Base-by-base conservation (phyloP, 768 basidiomycete species). In the Mycena indigotica region DNA sequence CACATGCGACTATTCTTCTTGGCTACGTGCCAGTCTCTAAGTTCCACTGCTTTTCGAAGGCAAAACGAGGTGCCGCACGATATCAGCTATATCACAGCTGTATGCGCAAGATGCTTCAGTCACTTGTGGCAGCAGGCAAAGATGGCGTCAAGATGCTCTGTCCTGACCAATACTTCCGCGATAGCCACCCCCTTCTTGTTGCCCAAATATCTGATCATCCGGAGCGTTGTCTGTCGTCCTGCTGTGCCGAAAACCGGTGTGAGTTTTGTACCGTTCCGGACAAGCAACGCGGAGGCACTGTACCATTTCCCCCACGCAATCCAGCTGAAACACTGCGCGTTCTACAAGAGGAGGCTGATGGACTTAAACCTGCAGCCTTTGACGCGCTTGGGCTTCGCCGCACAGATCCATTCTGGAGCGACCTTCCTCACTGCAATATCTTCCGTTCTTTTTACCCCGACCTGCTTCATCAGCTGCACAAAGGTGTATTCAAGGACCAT, bases 391-490 rank as follows among this genome's bases (percentile, higher is more conserved):
- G 41, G 5, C 41, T 44, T 21, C 6, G n/a, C 6, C 21, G 15
- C 13, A 44, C 41, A 13, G 23, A 52, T 4, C 68, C 66, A 1
- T 71, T 69, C 57, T 71, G 70, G 70, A 50, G 66, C 23, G 41
- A 66, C 13, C 67, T 74, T 12, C 72, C 71, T 2, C 70, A 66
- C 52, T 53, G 53, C 19, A 58, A 75, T 53, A 66, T 67, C 4
- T 69, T 54, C 30, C 62, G 39, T 0, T 65, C 66, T 0, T 66
- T 70, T 17, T 72, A 69, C 5, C 71, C 74, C 1, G 71, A 76
- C 48, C 58, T 75, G n/a, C 66, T 76, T 0, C 73, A 77, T 50
- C 71, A 75, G 44, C 59, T 75, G 1, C 66, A 69, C 30, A 72
- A 76, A 61, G 76, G 74, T 1, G 56, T 74, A 3, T 61, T 75